A percentile compares a stretch with the other conserved stretches of the same genome.
Conservation (phyloP, 176 grass and related monocot species). For the barley (Hordeum vulgare) region MorexV3_pseudomolecules_assembly NC_058522.1:35947961-35948460, state of each 20-base stretch:
- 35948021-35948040: constrained; percentile 51
- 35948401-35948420: constrained; percentile 35
- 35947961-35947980: constrained; percentile 48
- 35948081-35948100: constrained; percentile 56
- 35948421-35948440: constrained; percentile 36
- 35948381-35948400: constrained; percentile 45
- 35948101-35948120: constrained; percentile 53
- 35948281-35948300: constrained; percentile 25
- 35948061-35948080: constrained; percentile 22
- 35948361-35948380: constrained; percentile 54
- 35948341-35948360: constrained; percentile 35
- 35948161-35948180: constrained; percentile 31
- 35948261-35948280: constrained; percentile 68
- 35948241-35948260: constrained; percentile 72
- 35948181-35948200: constrained; percentile 5
- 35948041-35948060: constrained; percentile 46
- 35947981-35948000: constrained; percentile 45
- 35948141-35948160: constrained; percentile 60
- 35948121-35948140: constrained; percentile 45
- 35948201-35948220: constrained; percentile 45
- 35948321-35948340: constrained; percentile 28
- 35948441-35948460: constrained; percentile 60
- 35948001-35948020: constrained; percentile 42
- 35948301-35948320: constrained; percentile 45
- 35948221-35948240: constrained; percentile 34